Percentiles rank a stretch among this genome's conserved stretches.
Evolutionary conservation across 1,139 yeast species (phyloP).

Genomic region (Diutina ranongensis): DNA sequence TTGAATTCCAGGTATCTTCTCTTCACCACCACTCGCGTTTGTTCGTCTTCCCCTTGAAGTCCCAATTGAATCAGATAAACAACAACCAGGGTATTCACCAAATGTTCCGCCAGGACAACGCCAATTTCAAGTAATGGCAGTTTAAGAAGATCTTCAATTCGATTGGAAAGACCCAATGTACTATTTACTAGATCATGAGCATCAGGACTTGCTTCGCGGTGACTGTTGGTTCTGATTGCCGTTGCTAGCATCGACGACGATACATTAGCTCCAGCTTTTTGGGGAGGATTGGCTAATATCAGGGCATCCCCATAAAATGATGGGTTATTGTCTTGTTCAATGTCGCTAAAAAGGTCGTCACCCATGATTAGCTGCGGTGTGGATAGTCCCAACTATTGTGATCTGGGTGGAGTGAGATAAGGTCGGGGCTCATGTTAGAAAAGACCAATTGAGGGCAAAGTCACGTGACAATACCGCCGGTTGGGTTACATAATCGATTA

Average conservation of each 20-base stretch:
- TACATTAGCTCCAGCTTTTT: background rate
- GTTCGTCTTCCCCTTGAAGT: constrained; percentile 9
- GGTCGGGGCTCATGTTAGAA: too few species aligned
- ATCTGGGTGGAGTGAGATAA: too few species aligned
- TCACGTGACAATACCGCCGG: too few species aligned
- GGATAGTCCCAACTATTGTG: too few species aligned
- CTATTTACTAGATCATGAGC: constrained; percentile 16
- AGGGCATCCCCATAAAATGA: constrained; percentile 24
- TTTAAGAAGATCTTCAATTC: constrained; percentile 20
- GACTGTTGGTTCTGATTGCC: background rate
- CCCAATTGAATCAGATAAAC: constrained; percentile 28
- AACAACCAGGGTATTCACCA: constrained; percentile 28
- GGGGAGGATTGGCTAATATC: background rate
- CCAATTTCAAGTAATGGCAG: constrained; percentile 20
- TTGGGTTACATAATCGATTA: too few species aligned
- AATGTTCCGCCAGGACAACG: constrained; percentile 25
- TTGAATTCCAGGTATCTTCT: constrained; percentile 46
- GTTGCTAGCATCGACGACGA: too few species aligned
- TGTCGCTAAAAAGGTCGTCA: constrained; percentile 15
- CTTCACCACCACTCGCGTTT: constrained; percentile 22
- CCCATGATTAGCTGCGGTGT: background rate
- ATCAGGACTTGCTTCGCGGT: background rate
- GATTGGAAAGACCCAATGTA: constrained; percentile 29
- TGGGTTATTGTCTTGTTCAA: constrained; percentile 40
- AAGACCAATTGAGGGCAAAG: too few species aligned